Evolutionary conservation across 441 rosid species (phyloP).

Genomic region (Eruca vesicaria): DNA sequence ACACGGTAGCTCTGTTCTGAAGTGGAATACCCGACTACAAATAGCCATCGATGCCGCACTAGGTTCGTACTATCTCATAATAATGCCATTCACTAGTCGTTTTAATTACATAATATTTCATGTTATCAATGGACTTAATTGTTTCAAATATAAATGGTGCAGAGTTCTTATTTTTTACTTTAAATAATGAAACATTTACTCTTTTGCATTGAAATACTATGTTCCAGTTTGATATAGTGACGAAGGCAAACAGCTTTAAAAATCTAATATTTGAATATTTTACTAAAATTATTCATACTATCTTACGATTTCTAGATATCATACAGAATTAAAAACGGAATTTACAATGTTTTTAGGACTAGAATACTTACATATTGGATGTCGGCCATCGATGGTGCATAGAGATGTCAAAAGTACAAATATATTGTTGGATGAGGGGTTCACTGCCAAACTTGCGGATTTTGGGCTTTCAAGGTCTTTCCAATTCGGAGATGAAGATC

Average conservation of each 20-base stretch:
- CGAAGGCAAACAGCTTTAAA: not conserved
- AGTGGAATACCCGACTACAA: conserved; percentile 1
- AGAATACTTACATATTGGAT: conserved; percentile 38
- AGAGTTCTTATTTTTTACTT: not conserved
- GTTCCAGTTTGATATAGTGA: not conserved
- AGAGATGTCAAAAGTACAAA: conserved; percentile 42
- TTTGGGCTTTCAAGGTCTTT: conserved; percentile 40
- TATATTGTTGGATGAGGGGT: conserved; percentile 30
- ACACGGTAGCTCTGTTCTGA: not conserved
- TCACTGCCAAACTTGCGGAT: conserved; percentile 38
- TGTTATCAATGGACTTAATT: not conserved
- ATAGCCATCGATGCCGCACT: conserved; percentile 13
- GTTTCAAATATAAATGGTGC: not conserved
- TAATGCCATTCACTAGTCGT: not conserved
- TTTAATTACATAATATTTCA: not conserved
- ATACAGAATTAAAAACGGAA: not conserved
- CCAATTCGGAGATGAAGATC: conserved; percentile 15
- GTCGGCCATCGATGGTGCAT: conserved; percentile 39
- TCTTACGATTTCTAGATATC: not conserved
- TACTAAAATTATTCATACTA: not conserved
- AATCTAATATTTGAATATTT: not conserved
- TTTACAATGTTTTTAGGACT: conserved; percentile 9
- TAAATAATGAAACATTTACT: not conserved
- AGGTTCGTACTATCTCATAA: not conserved
- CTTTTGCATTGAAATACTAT: not conserved